phyloP scores from a whole-genome alignment of 192 early-diverging fungal genomes.

The Rhizophagus clarus region DNA sequence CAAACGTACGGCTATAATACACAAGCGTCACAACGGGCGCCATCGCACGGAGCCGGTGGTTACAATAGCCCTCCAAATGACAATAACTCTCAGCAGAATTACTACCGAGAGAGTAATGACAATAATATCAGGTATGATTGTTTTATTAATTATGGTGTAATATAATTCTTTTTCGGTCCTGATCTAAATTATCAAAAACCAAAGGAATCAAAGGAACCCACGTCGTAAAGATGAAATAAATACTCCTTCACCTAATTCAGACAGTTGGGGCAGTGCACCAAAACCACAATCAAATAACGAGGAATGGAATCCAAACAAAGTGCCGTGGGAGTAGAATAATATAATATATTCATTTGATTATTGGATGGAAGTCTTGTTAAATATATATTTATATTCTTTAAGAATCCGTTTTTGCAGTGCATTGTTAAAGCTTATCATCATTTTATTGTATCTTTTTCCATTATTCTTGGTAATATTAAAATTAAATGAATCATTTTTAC shows the following conservation, averaged over 20 bases:
- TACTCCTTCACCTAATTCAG: not conserved
- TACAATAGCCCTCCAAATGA: not conserved
- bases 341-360: too few species aligned
- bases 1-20: not conserved
- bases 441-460: too few species aligned
- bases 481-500: too few species aligned
- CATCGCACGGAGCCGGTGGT: not conserved
- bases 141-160: not conserved
- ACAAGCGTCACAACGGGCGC: not conserved
- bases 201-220: not conserved
- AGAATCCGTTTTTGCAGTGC: too few species aligned
- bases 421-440: too few species aligned
- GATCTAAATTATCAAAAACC: not conserved
- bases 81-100: not conserved
- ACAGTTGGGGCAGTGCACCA: not conserved
- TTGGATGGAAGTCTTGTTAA: too few species aligned
- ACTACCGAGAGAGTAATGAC: not conserved
- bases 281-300: not conserved
- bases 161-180: not conserved
- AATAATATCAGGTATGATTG: not conserved
- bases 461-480: too few species aligned
- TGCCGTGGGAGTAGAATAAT: not conserved
- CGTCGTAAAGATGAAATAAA: not conserved
- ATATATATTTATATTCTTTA: too few species aligned
- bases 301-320: not conserved